These are phyloP conservation scores for Bruguiera gymnorhiza DNA, from an alignment of 345 rosid species.

Conservation along the genomic window DNA sequence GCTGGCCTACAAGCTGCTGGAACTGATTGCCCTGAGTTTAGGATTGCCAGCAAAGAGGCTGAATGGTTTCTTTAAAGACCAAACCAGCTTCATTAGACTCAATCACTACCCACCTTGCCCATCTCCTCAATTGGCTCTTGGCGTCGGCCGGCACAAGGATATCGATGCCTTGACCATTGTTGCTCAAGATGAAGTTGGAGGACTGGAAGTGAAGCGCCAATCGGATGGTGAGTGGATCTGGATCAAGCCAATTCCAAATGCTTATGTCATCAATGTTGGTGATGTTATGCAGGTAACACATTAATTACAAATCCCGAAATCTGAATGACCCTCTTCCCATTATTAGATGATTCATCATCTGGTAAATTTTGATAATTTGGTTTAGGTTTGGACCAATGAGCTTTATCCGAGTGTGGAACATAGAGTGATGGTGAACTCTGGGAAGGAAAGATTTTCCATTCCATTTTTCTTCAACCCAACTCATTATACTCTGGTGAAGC, in stretches of 20 bases:
- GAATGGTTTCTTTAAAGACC: conserved; percentile 46
- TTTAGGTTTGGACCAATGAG: conserved; percentile 55
- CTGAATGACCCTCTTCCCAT: too few relatives aligned
- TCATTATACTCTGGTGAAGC: conserved; percentile 31
- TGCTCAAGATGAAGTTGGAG: conserved; percentile 77
- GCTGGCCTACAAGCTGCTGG: conserved; percentile 43
- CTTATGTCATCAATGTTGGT: conserved; percentile 71
- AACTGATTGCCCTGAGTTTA: conserved; percentile 54
- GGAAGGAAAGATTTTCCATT: conserved; percentile 48
- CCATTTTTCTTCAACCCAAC: conserved; percentile 43
- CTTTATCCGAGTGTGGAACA: conserved; percentile 48
- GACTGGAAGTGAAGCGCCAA: conserved; percentile 64
- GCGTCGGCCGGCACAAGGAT: conserved; percentile 85
- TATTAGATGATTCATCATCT: too few relatives aligned
- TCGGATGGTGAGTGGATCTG: conserved; percentile 69
- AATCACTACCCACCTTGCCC: conserved; percentile 87
- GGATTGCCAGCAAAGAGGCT: conserved; percentile 47
- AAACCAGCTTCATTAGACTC: conserved; percentile 48
- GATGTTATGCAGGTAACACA: conserved; percentile 50
- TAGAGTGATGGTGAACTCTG: conserved; percentile 40
- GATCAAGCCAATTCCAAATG: conserved; percentile 46
- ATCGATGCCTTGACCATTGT: conserved; percentile 63
- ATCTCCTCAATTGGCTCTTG: conserved; percentile 66
- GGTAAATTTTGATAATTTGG: not conserved
- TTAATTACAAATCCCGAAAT: too few relatives aligned